A percentile compares a stretch with the other conserved stretches of the same genome.
phyloP scores from a whole-genome alignment of 2,329 filamentous ascomycete genomes.

The Phaeoacremonium minimum region DNA sequence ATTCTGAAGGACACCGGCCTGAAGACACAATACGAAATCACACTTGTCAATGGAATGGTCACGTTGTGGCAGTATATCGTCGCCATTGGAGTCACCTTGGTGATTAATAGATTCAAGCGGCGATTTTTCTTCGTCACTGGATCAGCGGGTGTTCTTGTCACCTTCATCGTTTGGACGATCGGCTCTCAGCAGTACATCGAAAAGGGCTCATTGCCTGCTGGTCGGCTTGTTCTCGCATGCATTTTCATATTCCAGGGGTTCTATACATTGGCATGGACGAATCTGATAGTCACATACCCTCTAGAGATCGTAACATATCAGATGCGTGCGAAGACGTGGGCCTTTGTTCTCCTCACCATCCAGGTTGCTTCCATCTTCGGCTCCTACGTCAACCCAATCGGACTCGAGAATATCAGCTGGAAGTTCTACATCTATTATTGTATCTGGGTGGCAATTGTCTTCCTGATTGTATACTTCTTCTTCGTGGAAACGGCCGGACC shows the following conservation, averaged over 20 bases:
- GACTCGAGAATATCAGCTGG: constrained; percentile 42
- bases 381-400: constrained; percentile 36
- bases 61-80: constrained; percentile 36
- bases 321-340: constrained; percentile 36
- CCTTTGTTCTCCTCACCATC: constrained; percentile 32
- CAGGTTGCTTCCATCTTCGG: constrained; percentile 34
- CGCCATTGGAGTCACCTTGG: constrained; percentile 26
- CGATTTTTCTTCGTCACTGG: constrained; percentile 32
- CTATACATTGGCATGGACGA: constrained; percentile 38
- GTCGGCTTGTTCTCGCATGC: constrained; percentile 30
- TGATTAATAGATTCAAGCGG: constrained; percentile 30
- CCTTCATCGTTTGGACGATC: constrained; percentile 33
- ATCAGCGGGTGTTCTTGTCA: constrained; percentile 30
- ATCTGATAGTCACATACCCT: constrained; percentile 36
- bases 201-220: constrained; percentile 20
- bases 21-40: constrained; percentile 29
- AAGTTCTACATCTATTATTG: constrained; percentile 46
- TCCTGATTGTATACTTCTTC: constrained; percentile 23
- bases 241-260: constrained; percentile 37
- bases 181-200: constrained; percentile 31
- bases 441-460: constrained; percentile 24
- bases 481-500: constrained; percentile 41
- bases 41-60: constrained; percentile 34
- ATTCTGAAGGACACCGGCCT: constrained; percentile 34
- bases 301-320: constrained; percentile 34